Evolutionary conservation across 2,329 filamentous ascomycete species (phyloP), one percentile per base, ranked within the genome.

Genomic region (Pyricularia grisea): DNA sequence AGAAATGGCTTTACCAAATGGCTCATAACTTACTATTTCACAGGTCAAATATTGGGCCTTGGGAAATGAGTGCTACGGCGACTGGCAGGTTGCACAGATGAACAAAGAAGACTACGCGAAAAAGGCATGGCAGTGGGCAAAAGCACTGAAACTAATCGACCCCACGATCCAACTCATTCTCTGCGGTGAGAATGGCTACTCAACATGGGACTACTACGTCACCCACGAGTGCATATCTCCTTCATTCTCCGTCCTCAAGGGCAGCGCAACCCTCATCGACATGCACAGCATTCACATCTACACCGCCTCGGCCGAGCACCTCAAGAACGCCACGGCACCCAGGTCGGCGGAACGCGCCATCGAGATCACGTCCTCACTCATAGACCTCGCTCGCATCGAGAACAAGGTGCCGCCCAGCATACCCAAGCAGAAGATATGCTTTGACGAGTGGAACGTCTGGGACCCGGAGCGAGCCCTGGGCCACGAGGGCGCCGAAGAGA

Each of bases 371-470:
- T 86, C 86, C 2, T 81, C 84, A 0, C 80, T 93, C 2, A 92
- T 93, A 72, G 90, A 93, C 75, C 85, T 93, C 1, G 91, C 91
- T 0, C 83, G 89, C 42, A 88, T 92, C 74, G 88, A 92, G 76
- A 90, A 90, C 77, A 79, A 81, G 60, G 84, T 90, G 0, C 84
- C 89, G 0, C 79, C 83, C 0, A 80, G 81, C 0, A 85, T 89
- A n/a, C 85, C 86, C 4, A 81, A 85, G 3, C 89, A 87, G 65
- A 90, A 84, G 67, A 92, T 94, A 76, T 93, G 91, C 81, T 93
- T 93, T 75, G 91, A 94, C 76, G 91, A 93, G 78, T 93, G 91
- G 91, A 94, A 93, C 76, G 90, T 93, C 10, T 94, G 91, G 91
- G 90, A 92, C 73, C 89, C 90, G 0, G 81, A 84, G 68, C 86